Evolutionary conservation across 352 stramenopile genomes (phyloP).

Genomic region (Globisporangium paroecandrum): DNA sequence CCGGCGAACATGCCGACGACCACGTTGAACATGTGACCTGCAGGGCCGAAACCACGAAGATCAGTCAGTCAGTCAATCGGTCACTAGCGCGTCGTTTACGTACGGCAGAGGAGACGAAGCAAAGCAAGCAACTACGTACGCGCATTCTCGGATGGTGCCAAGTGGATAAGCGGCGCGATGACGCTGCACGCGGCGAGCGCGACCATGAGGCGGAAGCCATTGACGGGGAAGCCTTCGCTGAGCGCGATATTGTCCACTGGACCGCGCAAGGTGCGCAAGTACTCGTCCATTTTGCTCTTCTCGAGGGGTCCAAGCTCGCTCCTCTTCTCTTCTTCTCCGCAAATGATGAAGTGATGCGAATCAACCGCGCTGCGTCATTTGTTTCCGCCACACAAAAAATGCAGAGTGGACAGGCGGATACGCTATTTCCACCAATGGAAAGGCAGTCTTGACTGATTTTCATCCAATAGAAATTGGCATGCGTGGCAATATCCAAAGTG

Average conservation of each 20-base stretch:
- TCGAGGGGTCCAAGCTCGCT: neutral
- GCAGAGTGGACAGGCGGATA: neutral
- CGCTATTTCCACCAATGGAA: slow-evolving; percentile 31
- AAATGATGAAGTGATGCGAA: slow-evolving; percentile 23
- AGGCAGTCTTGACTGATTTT: slow-evolving; percentile 8
- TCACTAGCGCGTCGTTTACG: neutral
- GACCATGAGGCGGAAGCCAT: slow-evolving; percentile 76
- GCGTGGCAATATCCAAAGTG: neutral
- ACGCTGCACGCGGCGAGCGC: slow-evolving; percentile 61
- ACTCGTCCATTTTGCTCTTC: slow-evolving; percentile 33
- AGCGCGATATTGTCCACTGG: slow-evolving; percentile 63
- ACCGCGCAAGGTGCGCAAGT: slow-evolving; percentile 56
- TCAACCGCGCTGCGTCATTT: slow-evolving; percentile 20
- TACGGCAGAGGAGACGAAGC: neutral
- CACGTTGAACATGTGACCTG: slow-evolving; percentile 77
- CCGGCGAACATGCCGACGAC: slow-evolving; percentile 54
- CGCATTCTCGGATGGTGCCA: slow-evolving; percentile 47
- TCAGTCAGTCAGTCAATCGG: neutral
- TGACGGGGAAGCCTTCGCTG: slow-evolving; percentile 71
- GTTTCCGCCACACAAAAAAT: slow-evolving; percentile 13
- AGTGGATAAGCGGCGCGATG: slow-evolving; percentile 63
- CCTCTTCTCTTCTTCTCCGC: slow-evolving; percentile 6
- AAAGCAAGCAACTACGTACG: slow-evolving; percentile 31
- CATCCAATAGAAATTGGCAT: slow-evolving; percentile 15
- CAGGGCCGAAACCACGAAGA: neutral